phyloP scores from a whole-genome alignment of 1,284 basidiomycete species.

The Ganoderma lucidum region DNA sequence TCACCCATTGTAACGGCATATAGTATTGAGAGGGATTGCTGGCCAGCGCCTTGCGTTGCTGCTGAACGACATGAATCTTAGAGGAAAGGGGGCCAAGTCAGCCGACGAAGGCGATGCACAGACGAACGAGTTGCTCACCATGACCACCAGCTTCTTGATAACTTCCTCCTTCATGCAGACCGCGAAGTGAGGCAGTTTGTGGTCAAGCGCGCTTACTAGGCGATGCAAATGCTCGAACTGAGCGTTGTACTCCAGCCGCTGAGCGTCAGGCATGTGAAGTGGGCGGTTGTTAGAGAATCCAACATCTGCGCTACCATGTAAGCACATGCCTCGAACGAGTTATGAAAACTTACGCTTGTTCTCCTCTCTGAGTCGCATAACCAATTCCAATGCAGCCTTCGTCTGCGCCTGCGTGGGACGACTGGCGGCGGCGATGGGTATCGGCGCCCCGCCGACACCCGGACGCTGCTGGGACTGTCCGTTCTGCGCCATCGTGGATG shows the following conservation, averaged over 20 bases:
- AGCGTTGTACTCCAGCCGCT: slow-evolving; percentile 57
- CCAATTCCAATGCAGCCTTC: slow-evolving; percentile 35
- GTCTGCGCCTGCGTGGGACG: not conserved
- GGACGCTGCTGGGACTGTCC: slow-evolving; percentile 15
- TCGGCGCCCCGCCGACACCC: not conserved
- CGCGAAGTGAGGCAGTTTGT: slow-evolving; percentile 55
- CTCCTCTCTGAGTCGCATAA: slow-evolving; percentile 43
- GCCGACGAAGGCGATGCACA: not conserved
- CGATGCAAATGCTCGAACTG: slow-evolving; percentile 57
- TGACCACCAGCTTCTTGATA: slow-evolving; percentile 56
- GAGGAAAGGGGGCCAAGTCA: not conserved
- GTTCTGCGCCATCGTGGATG: slow-evolving; percentile 13
- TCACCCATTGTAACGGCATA: slow-evolving; percentile 52
- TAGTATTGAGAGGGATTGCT: slow-evolving; percentile 57
- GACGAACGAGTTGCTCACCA: slow-evolving; percentile 51
- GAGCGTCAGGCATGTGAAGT: slow-evolving; percentile 52
- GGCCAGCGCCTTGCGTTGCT: slow-evolving; percentile 57
- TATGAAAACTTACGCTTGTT: slow-evolving; percentile 25
- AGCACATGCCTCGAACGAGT: not conserved
- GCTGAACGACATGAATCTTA: slow-evolving; percentile 59
- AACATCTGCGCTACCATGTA: not conserved
- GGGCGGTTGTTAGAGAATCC: not conserved
- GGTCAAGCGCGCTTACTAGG: slow-evolving; percentile 54
- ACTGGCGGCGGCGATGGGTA: not conserved
- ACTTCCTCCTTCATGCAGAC: slow-evolving; percentile 53